Base-by-base conservation (phyloP, 768 basidiomycete species). In the Pulveroboletus frians region DNA sequence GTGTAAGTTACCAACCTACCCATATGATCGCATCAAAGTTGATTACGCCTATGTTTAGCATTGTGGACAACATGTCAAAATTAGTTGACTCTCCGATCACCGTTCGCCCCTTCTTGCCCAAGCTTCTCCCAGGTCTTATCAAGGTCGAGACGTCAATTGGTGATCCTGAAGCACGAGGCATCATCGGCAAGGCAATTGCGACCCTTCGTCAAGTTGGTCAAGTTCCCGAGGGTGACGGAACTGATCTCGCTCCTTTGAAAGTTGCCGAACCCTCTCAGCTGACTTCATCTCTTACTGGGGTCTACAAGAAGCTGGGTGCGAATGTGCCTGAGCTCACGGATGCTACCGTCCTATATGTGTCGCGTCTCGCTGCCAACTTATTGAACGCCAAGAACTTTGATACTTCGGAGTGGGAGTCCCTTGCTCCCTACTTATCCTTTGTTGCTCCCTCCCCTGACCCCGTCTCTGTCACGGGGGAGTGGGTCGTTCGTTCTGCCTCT, bases 41-140 rank as follows among this genome's bases (percentile, higher is more conserved):
- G 58, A 48, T 56, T 42, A 50, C 43, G 30, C 43, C 30, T 50
- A 59, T 63, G 44, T 64, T 43, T 72, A 91, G 86, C 62, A 97
- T 97, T 57, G 79, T 88, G 65, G 94, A 97, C 76, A 97, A 96
- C 83, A 97, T 97, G 94, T 71, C 94, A 65, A 96, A 96, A 76
- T 84, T 97, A 64, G 94, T 97, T 65, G 93, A 95, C 74, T 95
- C 92, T 23, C 80, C 85, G 46, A 73, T 92, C 71, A 95, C 92
- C 44, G 94, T 97, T 71, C 88, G 94, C 64, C 94, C 94, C 51
- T 97, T 97, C 87, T 65, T 97, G 59, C 93, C 92, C 63, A 93
- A 89, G 72, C 85, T 97, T 30, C 84, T 97, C 60, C 94, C 94
- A 21, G 92, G 90, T 58, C 79, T 97, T 49, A 81, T 97, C 77